A percentile compares a stretch with the other conserved stretches of the same genome.
Evolutionary conservation across 352 stramenopile genomes (phyloP).

Genomic region (Vaucheria bursata): DNA sequence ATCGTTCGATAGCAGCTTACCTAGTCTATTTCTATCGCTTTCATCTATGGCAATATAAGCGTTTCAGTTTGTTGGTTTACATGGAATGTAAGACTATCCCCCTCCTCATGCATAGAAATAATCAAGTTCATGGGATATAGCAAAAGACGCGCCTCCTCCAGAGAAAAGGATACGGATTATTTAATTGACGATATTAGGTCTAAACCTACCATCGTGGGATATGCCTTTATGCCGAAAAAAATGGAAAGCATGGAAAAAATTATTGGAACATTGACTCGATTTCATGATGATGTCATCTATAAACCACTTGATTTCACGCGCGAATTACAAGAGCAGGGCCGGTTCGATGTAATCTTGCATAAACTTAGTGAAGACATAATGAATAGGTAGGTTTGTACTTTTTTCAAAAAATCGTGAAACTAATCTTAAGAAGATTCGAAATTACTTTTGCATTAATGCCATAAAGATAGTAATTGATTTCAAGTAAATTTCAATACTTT

Average conservation of each 20-base stretch:
- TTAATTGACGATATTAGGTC: too few relatives aligned
- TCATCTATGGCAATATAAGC: too few relatives aligned
- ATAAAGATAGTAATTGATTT: background rate
- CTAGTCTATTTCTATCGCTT: too few relatives aligned
- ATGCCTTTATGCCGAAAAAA: slow-evolving; percentile 44
- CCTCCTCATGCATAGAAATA: too few relatives aligned
- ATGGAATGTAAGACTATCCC: too few relatives aligned
- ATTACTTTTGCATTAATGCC: background rate
- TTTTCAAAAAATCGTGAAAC: slow-evolving; percentile 1
- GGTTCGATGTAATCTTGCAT: slow-evolving; percentile 48
- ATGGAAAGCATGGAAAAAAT: slow-evolving; percentile 44
- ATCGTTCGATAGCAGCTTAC: too few relatives aligned
- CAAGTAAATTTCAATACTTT: background rate
- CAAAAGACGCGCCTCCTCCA: too few relatives aligned
- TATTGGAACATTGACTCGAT: slow-evolving; percentile 4
- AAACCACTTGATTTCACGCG: slow-evolving; percentile 19
- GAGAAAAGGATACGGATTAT: too few relatives aligned
- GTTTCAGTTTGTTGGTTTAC: too few relatives aligned
- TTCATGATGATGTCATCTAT: slow-evolving; percentile 2
- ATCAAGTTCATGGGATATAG: too few relatives aligned
- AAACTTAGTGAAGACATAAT: slow-evolving; percentile 52
- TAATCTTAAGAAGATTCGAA: background rate
- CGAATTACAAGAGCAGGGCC: slow-evolving; percentile 13
- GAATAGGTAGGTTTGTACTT: slow-evolving; percentile 16
- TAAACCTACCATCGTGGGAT: too few relatives aligned